Base-by-base conservation (phyloP, 805 yeast species). In the Candida ovalis region DNA sequence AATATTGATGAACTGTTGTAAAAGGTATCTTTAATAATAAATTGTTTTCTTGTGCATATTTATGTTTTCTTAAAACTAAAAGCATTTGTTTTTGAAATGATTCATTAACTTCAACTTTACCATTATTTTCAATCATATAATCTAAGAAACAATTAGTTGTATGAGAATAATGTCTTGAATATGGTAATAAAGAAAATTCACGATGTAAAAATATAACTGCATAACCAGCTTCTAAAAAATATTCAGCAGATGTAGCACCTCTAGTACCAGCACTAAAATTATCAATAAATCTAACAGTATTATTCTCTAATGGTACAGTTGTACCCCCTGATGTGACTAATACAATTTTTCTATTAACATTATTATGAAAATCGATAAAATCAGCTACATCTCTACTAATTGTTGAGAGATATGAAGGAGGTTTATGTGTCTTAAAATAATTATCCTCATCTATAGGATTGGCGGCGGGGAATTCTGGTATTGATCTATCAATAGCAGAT, bases 251-350 rank as follows among this genome's bases (percentile, higher is more conserved):
- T 0, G 96, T 82, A 3, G 99, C 96, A 47, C 99, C 99, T 67
- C 99, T 80, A 0, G 97, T 94, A 22, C 99, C 99, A 22, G 98
- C 98, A 54, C 94, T 84, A 66, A 94, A 94, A 62, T 94, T 94
- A 68, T 94, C 99, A 60, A 94, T 90, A 67, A 94, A 94, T 45
- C 99, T 71, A 6, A 94, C 99, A 0, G 99, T 94, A 62, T 94
- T 94, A 67, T 90, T 91, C 61, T 94, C 99, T 55, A 94, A 72
- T 0, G 99, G 99, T 0, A 94, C 99, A 0, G 97, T 92, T 0
- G 99, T 94, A 21, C 99, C 99, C 22, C 99, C 99, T 8, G 92
- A 82, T 0, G 99, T 94, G 3, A 92, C 96, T 40, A 92, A 70
- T 0, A 82, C 98, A 13, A 92, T 78, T 42, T 75, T 79, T 45